Base-by-base conservation (phyloP, 2,329 filamentous ascomycete genomes). In the Thielaviopsis euricoi region DNA sequence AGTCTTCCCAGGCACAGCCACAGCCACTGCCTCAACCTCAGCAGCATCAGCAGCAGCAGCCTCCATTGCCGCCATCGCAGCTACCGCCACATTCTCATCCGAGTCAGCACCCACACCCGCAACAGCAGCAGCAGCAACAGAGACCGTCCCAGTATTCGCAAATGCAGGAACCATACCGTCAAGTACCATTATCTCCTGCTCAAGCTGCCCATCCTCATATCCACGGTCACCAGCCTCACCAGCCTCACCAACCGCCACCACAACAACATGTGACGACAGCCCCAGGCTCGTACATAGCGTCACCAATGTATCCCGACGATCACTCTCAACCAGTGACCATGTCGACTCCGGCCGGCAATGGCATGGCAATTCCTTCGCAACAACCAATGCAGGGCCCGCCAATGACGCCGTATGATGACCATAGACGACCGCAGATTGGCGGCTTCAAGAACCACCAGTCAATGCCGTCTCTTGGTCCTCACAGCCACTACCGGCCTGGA, bases 101-200 rank as follows among this genome's bases (percentile, higher is more conserved):
- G 21, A 19, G 21, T n/a, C 23, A 13, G 29, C 57, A 52, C 7
- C 51, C 50, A 37, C 51, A 58, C 6, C 25, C 19, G 10, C 29
- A 51, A 25, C 51, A 53, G 26, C 26, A 56, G 29, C 57, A 37
- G 6, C 53, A 22, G 29, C 55, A 55, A 25, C 43, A 26, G 12
- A 52, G 56, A 22, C 50, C 56, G 6, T 40, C 37, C 12, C 53
- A 49, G 50, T 40, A 53, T 23, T 15, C 25, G 19, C 73, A 75
- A 62, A 75, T 78, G 69, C 78, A 78, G 68, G 77, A 81, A 65
- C 75, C 73, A 56, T 74, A 75, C 64, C 71, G 72, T 67, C 71
- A 71, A 59, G 66, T 63, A 64, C 70, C 69, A 6, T 55, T 49
- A 1, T 60, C 58, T 26, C 58, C 58, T 43, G 55, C 58, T 25